Evolutionary conservation across 1,139 yeast species (phyloP).

Genomic region (Tardiomyces blankii): DNA sequence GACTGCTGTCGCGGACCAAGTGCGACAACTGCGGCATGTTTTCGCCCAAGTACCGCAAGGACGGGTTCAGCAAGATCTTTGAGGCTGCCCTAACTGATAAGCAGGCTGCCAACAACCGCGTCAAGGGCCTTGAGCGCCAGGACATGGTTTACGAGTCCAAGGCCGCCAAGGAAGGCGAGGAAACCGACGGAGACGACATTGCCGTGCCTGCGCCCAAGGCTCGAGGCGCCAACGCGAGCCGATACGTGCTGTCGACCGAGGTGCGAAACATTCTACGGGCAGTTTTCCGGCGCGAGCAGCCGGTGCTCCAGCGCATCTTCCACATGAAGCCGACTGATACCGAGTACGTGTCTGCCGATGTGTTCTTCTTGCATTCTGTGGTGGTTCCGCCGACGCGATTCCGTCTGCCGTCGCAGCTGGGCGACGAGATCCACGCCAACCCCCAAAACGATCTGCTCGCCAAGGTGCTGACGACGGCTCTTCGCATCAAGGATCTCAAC

Average conservation of each 20-base stretch:
- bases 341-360: conserved; percentile 56
- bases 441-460: conserved; percentile 83
- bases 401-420: conserved; percentile 91
- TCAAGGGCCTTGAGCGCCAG: conserved; percentile 66
- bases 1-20: conserved; percentile 62
- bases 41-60: conserved; percentile 89
- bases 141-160: conserved; percentile 43
- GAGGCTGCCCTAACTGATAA: conserved; percentile 78
- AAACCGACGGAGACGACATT: conserved; percentile 18
- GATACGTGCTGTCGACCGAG: conserved; percentile 81
- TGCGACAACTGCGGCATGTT: conserved; percentile 96
- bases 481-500: conserved; percentile 78
- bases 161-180: conserved; percentile 15
- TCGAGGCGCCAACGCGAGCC: conserved; percentile 49
- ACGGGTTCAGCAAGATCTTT: conserved; percentile 86
- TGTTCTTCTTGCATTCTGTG: conserved; percentile 78
- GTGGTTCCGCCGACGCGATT: conserved; percentile 96
- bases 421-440: conserved; percentile 93
- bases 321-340: conserved; percentile 60
- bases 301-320: conserved; percentile 39
- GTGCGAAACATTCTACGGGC: conserved; percentile 65
- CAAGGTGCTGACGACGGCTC: conserved; percentile 65
- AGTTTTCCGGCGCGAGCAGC: conserved; percentile 57
- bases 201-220: conserved; percentile 32
- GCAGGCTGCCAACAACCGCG: conserved; percentile 66